Conservation (phyloP, 306 rosid genomes). For the Corylus heterophylla region DNA sequence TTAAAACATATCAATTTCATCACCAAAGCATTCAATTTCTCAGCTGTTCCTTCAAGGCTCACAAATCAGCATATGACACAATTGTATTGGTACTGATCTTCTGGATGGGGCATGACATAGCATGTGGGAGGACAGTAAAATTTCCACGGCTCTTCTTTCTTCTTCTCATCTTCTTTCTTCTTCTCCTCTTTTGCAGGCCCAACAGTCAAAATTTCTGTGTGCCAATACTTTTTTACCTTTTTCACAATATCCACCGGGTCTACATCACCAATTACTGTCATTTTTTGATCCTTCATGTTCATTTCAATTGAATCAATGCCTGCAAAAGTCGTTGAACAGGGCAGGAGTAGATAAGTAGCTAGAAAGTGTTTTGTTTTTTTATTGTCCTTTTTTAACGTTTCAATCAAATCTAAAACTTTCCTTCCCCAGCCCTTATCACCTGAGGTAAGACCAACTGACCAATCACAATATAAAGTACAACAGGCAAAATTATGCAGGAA, state of each 20-base stretch:
- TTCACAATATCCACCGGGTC: conserved; percentile 63
- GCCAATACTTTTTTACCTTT: conserved; percentile 71
- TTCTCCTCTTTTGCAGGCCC: conserved; percentile 90
- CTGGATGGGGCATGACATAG: conserved; percentile 50
- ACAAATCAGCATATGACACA: conserved; percentile 60
- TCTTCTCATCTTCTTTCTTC: conserved; percentile 37
- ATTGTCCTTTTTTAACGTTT: neutral
- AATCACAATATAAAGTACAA: too few species aligned
- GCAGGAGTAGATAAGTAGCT: neutral
- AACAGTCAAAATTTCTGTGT: conserved; percentile 60
- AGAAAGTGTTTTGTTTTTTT: neutral
- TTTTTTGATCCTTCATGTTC: conserved; percentile 87
- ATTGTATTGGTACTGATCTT: conserved; percentile 63
- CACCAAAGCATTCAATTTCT: neutral
- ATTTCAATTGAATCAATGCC: conserved; percentile 78
- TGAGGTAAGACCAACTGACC: too few species aligned
- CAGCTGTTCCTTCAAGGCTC: neutral
- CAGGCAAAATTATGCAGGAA: too few species aligned
- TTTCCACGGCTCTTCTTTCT: conserved; percentile 41
- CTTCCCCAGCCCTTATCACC: neutral
- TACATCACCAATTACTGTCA: conserved; percentile 63
- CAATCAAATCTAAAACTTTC: neutral
- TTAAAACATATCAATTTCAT: neutral
- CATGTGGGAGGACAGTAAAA: conserved; percentile 41
- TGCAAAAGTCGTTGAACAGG: conserved; percentile 24